Base-by-base conservation (phyloP, 2,329 filamentous ascomycete species). In the Calonectria henricotiae region DNA sequence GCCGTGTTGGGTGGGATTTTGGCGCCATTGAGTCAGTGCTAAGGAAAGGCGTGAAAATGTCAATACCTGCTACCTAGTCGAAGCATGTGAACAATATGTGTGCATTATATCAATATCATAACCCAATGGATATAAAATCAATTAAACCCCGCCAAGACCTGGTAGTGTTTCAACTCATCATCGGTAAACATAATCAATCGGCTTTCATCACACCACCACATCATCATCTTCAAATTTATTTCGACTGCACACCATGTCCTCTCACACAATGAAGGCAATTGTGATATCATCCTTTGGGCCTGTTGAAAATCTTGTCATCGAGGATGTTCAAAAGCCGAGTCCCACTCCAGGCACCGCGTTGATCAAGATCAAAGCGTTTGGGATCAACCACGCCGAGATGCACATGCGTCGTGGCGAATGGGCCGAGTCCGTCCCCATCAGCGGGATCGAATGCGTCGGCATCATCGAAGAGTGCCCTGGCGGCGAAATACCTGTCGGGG, bases 331-430 rank as follows among this genome's bases (percentile, higher is more conserved):
- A 20, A 68, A 62, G 43, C 66, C 66, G 5, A 58, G n/a, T 12
- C 32, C 51, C 25, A 20, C 39, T 9, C 35, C 15, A 25, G 61
- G 61, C 25, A 65, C 62, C 2, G 62, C 65, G 4, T 58, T 71
- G 25, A 69, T 71, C 61, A 67, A 55, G 8, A 58, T 71, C 54
- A 9, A 63, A 2, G 69, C 69, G 13, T 68, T 71, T 12, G 69
- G 69, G 8, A n/a, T 71, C 62, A 71, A 71, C 17, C 69, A 71
- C 9, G 69, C 69, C 7, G 69, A 71, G n/a, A 65, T 71, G 62
- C 69, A 71, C 41, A 71, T 71, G 69, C 69, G 69, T 8, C 66
- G 65, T 1, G 69, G 69, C n/a, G 65, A 71, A 62, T 71, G 69
- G 69, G 69, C 66, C 2, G 69, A 69, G 17, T 71, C 65, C 2